Evolutionary conservation across 1,284 basidiomycete genomes (phyloP).

Genomic region (Bjerkandera adusta): DNA sequence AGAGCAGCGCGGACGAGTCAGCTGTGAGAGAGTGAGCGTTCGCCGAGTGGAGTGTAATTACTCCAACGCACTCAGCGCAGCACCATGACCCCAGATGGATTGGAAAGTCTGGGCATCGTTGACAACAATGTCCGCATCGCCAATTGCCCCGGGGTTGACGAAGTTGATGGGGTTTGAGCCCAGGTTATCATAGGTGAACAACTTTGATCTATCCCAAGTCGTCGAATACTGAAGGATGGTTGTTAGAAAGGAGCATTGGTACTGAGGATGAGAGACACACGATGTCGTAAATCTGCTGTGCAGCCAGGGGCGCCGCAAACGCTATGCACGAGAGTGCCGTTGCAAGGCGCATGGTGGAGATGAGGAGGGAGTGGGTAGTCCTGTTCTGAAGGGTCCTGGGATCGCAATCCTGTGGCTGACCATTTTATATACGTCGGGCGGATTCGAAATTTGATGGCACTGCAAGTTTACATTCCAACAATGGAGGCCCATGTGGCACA

Average conservation of each 20-base stretch:
- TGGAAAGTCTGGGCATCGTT: constrained; percentile 41
- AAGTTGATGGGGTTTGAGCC: constrained; percentile 36
- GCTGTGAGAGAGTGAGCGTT: constrained; percentile 28
- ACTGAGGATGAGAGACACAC: constrained; percentile 21
- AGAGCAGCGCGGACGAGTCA: constrained; percentile 46
- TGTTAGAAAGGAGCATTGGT: background rate
- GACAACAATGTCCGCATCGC: constrained; percentile 43
- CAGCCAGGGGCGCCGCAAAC: constrained; percentile 17
- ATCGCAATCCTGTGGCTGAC: background rate
- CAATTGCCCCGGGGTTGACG: constrained; percentile 36
- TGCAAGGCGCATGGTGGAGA: constrained; percentile 16
- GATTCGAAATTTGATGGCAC: background rate
- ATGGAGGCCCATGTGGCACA: too few relatives aligned
- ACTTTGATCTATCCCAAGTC: constrained; percentile 34
- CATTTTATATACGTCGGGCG: constrained; percentile 4
- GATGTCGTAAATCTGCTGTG: constrained; percentile 37
- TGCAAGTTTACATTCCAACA: too few relatives aligned
- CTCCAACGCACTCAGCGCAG: constrained; percentile 39
- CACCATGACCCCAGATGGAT: constrained; percentile 47
- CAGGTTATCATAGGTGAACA: constrained; percentile 34
- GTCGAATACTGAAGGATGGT: constrained; percentile 32
- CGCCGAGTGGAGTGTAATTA: background rate
- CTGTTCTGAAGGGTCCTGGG: background rate
- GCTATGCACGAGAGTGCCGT: constrained; percentile 14
- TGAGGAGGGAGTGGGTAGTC: background rate